phyloP scores from a whole-genome alignment of 345 rosid genomes.

The Citropsis articulata region DNA sequence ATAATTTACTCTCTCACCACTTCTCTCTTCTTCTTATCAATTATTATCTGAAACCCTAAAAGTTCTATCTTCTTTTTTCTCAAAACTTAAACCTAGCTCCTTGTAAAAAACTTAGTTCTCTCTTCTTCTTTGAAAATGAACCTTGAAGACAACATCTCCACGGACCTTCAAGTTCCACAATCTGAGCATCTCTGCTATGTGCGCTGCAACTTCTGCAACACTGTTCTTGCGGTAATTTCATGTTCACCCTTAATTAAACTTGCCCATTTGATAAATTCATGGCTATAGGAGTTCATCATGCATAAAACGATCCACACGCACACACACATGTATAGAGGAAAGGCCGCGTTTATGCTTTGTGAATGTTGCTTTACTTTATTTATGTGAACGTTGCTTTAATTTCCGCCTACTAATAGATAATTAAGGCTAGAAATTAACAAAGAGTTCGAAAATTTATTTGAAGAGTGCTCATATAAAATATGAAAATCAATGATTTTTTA shows the following conservation, averaged over 20 bases:
- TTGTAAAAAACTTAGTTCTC: neutral
- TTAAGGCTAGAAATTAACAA: too few species aligned
- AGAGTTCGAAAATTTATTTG: neutral
- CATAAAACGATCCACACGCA: neutral
- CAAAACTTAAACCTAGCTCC: constrained; percentile 7
- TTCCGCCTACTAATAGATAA: too few species aligned
- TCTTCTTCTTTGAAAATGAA: constrained; percentile 37
- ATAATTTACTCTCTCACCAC: constrained; percentile 5
- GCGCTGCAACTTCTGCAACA: constrained; percentile 97
- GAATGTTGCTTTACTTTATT: neutral
- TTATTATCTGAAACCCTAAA: constrained; percentile 22
- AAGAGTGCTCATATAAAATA: neutral
- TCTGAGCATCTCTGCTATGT: constrained; percentile 92
- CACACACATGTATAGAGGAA: neutral
- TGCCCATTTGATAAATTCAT: neutral
- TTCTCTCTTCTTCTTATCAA: neutral
- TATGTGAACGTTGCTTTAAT: too few species aligned
- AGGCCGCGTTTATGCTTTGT: neutral
- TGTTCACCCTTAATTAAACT: neutral
- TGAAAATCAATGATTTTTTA: too few species aligned
- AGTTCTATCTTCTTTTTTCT: neutral
- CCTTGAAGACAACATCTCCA: constrained; percentile 62
- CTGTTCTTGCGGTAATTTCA: constrained; percentile 86
- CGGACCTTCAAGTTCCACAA: constrained; percentile 54
- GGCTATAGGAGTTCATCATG: neutral